phyloP scores from a whole-genome alignment of 2,329 filamentous ascomycete genomes.

The Trichophyton benhamiae region DNA sequence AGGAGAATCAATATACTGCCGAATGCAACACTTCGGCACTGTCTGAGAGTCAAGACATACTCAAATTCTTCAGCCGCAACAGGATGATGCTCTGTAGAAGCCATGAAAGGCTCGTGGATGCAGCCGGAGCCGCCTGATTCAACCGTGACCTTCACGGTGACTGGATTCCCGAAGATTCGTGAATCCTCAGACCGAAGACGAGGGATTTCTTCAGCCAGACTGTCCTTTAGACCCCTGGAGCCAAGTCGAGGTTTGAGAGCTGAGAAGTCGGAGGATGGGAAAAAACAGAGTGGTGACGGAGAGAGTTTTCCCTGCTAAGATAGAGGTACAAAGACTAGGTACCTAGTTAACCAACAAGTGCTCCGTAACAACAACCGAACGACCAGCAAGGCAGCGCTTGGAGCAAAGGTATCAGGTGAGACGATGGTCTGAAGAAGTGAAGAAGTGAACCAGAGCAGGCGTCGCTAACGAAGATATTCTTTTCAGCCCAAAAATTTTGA shows the following conservation, averaged over 20 bases:
- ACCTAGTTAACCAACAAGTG: background rate
- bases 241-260: background rate
- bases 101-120: slow-evolving; percentile 29
- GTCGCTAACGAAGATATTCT: background rate
- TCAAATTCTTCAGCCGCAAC: slow-evolving; percentile 35
- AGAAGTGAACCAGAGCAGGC: background rate
- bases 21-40: background rate
- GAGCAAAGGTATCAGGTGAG: background rate
- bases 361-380: background rate
- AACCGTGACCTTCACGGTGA: slow-evolving; percentile 9
- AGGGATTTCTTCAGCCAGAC: background rate
- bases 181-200: background rate
- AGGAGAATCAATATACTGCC: background rate
- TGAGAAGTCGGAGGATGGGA: background rate
- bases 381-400: background rate
- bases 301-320: background rate
- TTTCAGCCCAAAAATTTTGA: background rate
- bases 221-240: background rate
- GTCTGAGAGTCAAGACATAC: slow-evolving; percentile 24
- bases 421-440: background rate
- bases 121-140: slow-evolving; percentile 22
- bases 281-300: background rate
- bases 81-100: slow-evolving; percentile 25
- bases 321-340: background rate
- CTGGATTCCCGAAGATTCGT: background rate